Evolutionary conservation across 345 rosid species (phyloP), one percentile per base, ranked within the genome.

Genomic region (Populus alba): DNA sequence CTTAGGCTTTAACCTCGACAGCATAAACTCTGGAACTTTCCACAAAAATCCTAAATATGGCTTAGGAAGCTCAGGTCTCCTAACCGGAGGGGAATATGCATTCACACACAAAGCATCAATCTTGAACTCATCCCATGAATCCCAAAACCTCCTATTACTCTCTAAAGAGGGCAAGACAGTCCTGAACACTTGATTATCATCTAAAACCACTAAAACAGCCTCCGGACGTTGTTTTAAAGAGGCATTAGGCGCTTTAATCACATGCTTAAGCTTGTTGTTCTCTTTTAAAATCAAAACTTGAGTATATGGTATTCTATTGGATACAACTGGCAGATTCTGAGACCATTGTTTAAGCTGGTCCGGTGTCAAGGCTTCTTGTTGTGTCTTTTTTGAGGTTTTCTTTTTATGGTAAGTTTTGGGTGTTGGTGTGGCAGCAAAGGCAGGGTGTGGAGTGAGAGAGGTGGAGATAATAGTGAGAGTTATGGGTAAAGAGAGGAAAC

Each of bases 321-420:
- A 81, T 27, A 94, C 94, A 66, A 85, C 55, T 66, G 97, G 98
- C 15, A 94, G 86, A 79, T 90, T 87, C 77, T 87, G 85, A 5
- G 91, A 80, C 98, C 98, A 94, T 38, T 82, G 81, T 85, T 84
- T 92, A 29, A 92, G 87, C 87, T 94, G 97, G 55, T 91, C 97
- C 0, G 89, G 88, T 17, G 94, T 89, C 59, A 89, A 82, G 22
- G 89, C 81, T 74, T 91, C 95, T 68, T 84, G 69, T 2, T 38
- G 88, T 31, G 89, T 10, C 76, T 84, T 94, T 86, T 86, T 92
- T 76, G 72, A 88, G 47, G 86, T 27, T 84, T 81, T 89, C 80
- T 87, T 91, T 71, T 75, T 94, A 77, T 66, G 89, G 0, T 88
- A 81, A 45, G 77, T 85, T 72, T 87, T 91, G 41, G 91, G 81